Conservation (phyloP, 495 filamentous ascomycete genomes). For the Aspergillus sclerotiicarbonarius region DNA sequence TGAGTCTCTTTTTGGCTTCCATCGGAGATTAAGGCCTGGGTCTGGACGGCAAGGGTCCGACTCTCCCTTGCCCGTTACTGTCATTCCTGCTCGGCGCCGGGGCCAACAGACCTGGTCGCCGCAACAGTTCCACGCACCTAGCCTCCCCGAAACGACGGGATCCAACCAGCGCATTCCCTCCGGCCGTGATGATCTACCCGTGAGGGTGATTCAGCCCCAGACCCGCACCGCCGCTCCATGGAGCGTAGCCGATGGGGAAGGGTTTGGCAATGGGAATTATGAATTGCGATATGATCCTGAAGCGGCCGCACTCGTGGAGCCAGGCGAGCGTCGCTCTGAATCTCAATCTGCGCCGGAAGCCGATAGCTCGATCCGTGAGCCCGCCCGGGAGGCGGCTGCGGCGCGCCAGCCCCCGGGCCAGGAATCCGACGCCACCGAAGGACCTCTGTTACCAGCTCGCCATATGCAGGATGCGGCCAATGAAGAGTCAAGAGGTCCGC, state of each 20-base stretch:
- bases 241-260: constrained; percentile 32
- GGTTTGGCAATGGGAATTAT: constrained; percentile 27
- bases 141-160: constrained; percentile 14
- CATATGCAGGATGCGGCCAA: too few species aligned
- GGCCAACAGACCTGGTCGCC: constrained; percentile 46
- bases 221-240: constrained; percentile 39
- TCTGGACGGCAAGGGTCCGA: constrained; percentile 27
- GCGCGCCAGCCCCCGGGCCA: too few species aligned
- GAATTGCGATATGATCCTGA: constrained; percentile 47
- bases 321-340: constrained; percentile 17
- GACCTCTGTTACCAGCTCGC: too few species aligned
- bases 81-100: constrained; percentile 66
- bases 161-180: constrained; percentile 16
- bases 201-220: constrained; percentile 43
- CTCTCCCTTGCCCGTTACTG: constrained; percentile 56
- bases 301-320: constrained; percentile 41
- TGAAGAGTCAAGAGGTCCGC: too few species aligned
- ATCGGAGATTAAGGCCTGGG: constrained; percentile 24
- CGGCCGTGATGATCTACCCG: constrained; percentile 25
- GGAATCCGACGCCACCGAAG: too few species aligned
- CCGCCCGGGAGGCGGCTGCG: too few species aligned
- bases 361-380: neutral
- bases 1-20: constrained; percentile 32
- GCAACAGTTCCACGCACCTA: constrained; percentile 25
- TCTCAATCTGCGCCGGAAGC: neutral